phyloP scores from a whole-genome alignment of 208 protist genomes.

The Acanthamoeba lenticulata region DNA sequence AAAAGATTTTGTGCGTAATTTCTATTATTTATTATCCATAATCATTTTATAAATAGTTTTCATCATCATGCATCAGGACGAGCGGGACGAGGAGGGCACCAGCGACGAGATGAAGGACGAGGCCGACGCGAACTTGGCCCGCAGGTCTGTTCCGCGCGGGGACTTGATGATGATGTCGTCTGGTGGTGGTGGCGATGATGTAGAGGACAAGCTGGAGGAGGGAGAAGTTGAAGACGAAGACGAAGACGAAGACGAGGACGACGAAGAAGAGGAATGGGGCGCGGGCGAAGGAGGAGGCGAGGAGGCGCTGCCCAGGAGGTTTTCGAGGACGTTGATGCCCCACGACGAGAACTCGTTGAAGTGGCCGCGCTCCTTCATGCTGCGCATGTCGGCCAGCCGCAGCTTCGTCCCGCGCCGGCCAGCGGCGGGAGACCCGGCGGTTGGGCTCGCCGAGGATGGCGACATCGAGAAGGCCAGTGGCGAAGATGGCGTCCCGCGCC shows the following conservation, averaged over 20 bases:
- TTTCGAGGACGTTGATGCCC: constrained; percentile 13
- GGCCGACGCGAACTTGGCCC: background rate
- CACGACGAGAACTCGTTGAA: constrained; percentile 31
- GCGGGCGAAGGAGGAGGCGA: background rate
- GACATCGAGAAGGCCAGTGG: background rate
- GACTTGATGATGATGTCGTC: background rate
- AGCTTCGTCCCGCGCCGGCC: background rate
- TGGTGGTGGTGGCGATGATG: too few relatives aligned
- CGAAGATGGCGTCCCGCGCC: background rate
- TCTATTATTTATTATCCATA: too few relatives aligned
- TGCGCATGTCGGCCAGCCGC: background rate
- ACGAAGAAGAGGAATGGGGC: background rate
- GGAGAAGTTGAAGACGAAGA: background rate
- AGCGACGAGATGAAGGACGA: background rate
- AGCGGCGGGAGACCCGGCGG: background rate
- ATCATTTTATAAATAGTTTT: too few relatives aligned
- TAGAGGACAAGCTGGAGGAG: too few relatives aligned
- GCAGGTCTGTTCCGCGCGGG: background rate
- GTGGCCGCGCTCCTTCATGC: constrained; percentile 24
- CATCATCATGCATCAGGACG: too few relatives aligned
- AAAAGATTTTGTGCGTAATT: too few relatives aligned
- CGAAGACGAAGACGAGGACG: background rate
- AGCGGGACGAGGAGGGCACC: background rate
- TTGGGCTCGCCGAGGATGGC: too few relatives aligned
- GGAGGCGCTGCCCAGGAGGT: background rate